Evolutionary conservation across 2,329 filamentous ascomycete genomes (phyloP), one percentile per base, ranked within the genome.

Genomic region (Pseudogymnoascus sp.): DNA sequence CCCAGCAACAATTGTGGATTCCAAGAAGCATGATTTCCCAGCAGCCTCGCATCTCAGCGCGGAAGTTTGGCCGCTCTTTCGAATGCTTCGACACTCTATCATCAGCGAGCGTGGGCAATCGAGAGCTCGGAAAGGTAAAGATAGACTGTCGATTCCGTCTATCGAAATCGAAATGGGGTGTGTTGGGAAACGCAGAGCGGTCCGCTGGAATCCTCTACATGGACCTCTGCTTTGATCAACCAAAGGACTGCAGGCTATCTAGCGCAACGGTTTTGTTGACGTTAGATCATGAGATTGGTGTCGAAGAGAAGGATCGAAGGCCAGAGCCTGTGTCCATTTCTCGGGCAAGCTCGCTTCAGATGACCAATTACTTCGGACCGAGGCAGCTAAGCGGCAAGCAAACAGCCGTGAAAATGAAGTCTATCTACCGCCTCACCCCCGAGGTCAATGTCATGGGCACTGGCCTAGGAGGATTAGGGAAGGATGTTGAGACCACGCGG

Each of bases 311-410:
- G 18, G 7, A 45, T 45, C 18, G 40, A 18, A 45, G 18, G 23
- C 18, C 7, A 45, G 18, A 45, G 18, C 18, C 18, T 45, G 40
- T 7, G 4, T 37, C 8, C 54, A 16, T 18, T 12, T 11, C 12
- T 18, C 10, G 34, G 42, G n/a, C 5, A 16, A 54, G 42, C 37
- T 42, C 51, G 10, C 60, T 66, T 16, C 62, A 67, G 31, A 62
- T 69, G 16, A 69, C 66, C 16, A 64, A 69, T 26, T 64, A 65
- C 40, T 69, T 66, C 59, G 68, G 68, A 5, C 68, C 68, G 4
- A 68, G 67, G 36, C 37, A 65, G 14, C 65, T 69, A 10, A 36
- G 60, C 36, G 68, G 67, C 8, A 39, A 64, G 18, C 60, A 66
- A 31, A 69, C 62, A 16, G 54, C 26, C n/a, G 62, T 66, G 10